These are phyloP conservation scores for Arabis hirsuta DNA, from an alignment of 345 rosid genomes.

Conservation along the genomic window DNA sequence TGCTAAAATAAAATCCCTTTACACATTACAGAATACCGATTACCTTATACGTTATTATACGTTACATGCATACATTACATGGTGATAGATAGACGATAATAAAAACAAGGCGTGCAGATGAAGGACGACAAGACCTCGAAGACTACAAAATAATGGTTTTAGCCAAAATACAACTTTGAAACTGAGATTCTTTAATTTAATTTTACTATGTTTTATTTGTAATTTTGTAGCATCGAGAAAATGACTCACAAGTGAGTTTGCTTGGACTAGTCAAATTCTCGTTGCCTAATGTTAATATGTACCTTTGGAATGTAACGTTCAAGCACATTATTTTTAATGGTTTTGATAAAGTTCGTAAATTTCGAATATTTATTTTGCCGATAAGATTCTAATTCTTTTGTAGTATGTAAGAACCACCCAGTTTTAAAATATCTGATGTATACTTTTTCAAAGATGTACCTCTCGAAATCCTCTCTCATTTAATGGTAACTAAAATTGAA, in stretches of 20 bases:
- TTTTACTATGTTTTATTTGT: neutral
- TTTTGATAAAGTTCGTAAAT: neutral
- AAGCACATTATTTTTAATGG: neutral
- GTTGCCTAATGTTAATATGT: neutral
- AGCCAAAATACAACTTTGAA: conserved; percentile 47
- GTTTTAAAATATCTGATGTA: neutral
- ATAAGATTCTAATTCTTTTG: conserved; percentile 25
- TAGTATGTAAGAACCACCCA: neutral
- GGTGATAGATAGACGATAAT: conserved; percentile 28
- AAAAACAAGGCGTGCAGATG: conserved; percentile 44
- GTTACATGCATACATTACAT: too few relatives aligned
- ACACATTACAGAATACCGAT: too few relatives aligned
- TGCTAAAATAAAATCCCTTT: too few relatives aligned
- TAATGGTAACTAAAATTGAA: neutral
- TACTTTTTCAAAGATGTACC: neutral
- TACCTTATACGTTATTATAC: too few relatives aligned
- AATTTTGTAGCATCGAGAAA: conserved; percentile 31
- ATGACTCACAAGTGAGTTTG: conserved; percentile 36
- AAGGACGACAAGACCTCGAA: conserved; percentile 51
- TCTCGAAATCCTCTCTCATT: neutral
- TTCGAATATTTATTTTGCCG: conserved; percentile 7
- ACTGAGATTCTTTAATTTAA: conserved; percentile 32
- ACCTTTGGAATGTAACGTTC: conserved; percentile 11
- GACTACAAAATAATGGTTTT: conserved; percentile 45
- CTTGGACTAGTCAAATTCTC: conserved; percentile 43